phyloP scores from a whole-genome alignment of 106 monocot genomes.

The Acanthochlamys bracteata region DNA sequence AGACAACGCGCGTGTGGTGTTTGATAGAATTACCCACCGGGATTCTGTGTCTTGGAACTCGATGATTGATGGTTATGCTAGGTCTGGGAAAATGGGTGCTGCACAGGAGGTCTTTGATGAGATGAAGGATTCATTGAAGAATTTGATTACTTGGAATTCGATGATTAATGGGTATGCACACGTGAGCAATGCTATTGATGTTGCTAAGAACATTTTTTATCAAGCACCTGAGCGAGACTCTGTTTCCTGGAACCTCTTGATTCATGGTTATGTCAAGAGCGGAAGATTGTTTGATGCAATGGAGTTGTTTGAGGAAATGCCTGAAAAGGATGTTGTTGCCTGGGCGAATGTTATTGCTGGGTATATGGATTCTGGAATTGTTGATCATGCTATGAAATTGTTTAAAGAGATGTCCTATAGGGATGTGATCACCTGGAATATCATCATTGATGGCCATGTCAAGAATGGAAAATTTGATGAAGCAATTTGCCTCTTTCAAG shows the following conservation, averaged over 20 bases:
- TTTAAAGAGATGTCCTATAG: constrained; percentile 38
- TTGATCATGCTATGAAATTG: constrained; percentile 12
- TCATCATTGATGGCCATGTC: constrained; percentile 37
- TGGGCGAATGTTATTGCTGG: constrained; percentile 37
- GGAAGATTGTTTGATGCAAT: constrained; percentile 23
- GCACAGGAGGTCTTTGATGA: constrained; percentile 30
- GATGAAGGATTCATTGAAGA: constrained; percentile 25
- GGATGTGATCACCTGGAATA: constrained; percentile 43
- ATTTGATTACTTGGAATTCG: constrained; percentile 47
- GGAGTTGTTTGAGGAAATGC: constrained; percentile 33
- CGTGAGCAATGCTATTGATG: constrained; percentile 1
- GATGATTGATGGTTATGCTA: constrained; percentile 48
- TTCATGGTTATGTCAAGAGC: constrained; percentile 32
- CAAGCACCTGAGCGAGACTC: constrained; percentile 22
- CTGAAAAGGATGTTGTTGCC: constrained; percentile 31
- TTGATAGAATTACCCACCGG: constrained; percentile 28
- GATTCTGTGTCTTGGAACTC: constrained; percentile 50
- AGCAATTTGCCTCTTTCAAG: constrained; percentile 31
- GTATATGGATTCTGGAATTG: constrained; percentile 28
- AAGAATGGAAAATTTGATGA: constrained; percentile 27
- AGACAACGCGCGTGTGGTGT: constrained; percentile 25
- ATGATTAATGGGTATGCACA: constrained; percentile 38
- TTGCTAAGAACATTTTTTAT: constrained; percentile 32
- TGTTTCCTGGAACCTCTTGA: constrained; percentile 54
- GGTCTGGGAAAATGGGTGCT: constrained; percentile 17